Evolutionary conservation across 2,329 filamentous ascomycete genomes (phyloP).

Genomic region (Fusarium papillatum): DNA sequence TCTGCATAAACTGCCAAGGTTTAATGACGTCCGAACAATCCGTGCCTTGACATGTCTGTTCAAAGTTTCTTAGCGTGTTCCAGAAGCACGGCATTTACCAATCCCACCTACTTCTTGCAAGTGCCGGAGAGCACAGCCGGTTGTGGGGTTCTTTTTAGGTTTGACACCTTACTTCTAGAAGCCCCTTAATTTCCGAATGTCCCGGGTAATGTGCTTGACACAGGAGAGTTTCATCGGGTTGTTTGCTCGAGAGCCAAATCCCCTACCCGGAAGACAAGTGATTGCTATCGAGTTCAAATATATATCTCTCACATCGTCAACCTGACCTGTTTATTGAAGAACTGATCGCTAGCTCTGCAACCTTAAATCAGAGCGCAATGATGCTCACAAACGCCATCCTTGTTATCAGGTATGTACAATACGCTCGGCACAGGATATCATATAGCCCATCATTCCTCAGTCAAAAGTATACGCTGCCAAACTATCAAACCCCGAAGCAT

Average conservation of each 20-base stretch:
- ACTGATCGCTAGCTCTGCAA: too few species aligned
- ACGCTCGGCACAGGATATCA: neutral
- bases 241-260: neutral
- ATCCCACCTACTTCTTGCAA: neutral
- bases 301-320: neutral
- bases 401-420: too few species aligned
- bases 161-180: neutral
- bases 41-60: neutral
- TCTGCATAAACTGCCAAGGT: conserved; percentile 5
- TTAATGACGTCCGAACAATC: neutral
- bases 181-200: neutral
- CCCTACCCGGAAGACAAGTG: neutral
- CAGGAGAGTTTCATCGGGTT: too few species aligned
- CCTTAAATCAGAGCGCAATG: too few species aligned
- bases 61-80: neutral
- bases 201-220: neutral
- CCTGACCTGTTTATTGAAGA: too few species aligned
- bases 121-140: neutral
- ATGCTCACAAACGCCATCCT: too few species aligned
- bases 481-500: conserved; percentile 21
- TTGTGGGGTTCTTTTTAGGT: neutral
- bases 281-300: neutral
- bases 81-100: neutral
- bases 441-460: neutral
- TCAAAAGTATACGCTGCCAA: conserved; percentile 20